Evolutionary conservation across 2,329 filamentous ascomycete species (phyloP).

Genomic region (Beauveria asiatica): DNA sequence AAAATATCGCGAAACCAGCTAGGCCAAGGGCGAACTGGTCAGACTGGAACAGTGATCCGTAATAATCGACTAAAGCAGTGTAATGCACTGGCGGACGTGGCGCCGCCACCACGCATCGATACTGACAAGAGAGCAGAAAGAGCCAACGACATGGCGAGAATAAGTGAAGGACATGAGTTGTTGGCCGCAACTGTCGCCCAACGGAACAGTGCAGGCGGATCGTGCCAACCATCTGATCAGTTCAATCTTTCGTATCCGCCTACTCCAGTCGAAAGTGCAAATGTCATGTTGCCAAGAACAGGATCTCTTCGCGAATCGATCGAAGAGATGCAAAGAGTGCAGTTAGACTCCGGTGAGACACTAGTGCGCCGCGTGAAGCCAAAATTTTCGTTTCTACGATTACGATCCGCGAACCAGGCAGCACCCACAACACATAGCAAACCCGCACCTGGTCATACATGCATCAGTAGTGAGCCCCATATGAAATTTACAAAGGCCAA

Average conservation of each 20-base stretch:
- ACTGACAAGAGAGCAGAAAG: slow-evolving; percentile 12
- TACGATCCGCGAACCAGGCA: background rate
- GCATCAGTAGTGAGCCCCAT: background rate
- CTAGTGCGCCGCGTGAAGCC: background rate
- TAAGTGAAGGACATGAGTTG: background rate
- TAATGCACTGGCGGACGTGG: slow-evolving; percentile 25
- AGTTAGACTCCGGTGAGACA: background rate
- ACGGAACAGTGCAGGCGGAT: slow-evolving; percentile 6
- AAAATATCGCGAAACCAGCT: slow-evolving; percentile 25
- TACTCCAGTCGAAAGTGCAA: slow-evolving; percentile 14
- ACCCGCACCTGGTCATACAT: background rate
- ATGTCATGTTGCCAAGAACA: slow-evolving; percentile 10
- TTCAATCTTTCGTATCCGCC: slow-evolving; percentile 27
- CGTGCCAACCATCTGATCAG: slow-evolving; percentile 22
- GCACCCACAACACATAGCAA: background rate
- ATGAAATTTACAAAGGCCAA: background rate
- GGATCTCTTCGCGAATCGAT: slow-evolving; percentile 2
- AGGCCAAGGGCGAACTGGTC: slow-evolving; percentile 12
- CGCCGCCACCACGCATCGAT: slow-evolving; percentile 14
- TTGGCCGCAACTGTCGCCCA: slow-evolving; percentile 11
- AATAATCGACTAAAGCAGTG: slow-evolving; percentile 23
- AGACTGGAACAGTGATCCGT: slow-evolving; percentile 13
- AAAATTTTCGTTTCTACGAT: slow-evolving; percentile 9
- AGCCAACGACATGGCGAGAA: background rate
- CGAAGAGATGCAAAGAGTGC: background rate